Evolutionary conservation across 345 rosid species (phyloP), one percentile per base, ranked within the genome.

Genomic region (Bruguiera sexangula): DNA sequence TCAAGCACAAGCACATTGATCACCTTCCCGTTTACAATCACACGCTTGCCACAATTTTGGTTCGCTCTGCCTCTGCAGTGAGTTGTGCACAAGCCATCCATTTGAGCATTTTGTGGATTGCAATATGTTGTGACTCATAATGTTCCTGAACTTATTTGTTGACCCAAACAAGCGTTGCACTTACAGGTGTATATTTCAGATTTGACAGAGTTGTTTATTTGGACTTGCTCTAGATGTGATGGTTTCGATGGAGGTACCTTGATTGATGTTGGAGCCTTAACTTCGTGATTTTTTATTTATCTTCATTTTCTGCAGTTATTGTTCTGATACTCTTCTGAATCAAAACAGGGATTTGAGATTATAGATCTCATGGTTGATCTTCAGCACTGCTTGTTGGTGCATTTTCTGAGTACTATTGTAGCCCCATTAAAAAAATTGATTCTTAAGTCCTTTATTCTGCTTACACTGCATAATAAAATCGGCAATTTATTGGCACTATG

Each of bases 11-110:
- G 61, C 58, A 60, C 24, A 6, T 24, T 1, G 75, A 83, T 69
- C 51, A 32, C 69, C 46, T 29, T 30, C 80, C 78, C 50, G 72
- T 68, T 78, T 94, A 88, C 83, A 94, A 94, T 81, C 96, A 86
- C 78, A 88, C 96, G 10, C 95, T 89, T 63, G 89, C 95, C 62
- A 76, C 73, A 1, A 92, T 86, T 67, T 69, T 95, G 75, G 99
- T 92, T 71, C 96, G 88, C 78, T 95, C 92, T 79, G 90, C 96
- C 55, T 91, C 96, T 58, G 97, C 96, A 18, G 96, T 94, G 83
- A 81, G 96, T 81, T 54, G 6, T 60, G 11, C 7, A 10, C 32
- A 27, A n/a, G 29, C 39, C 51, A 0, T 36, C 18, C 6, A 24
- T 6, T 54, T 20, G 58, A 54, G 8, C 10, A 36, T 8, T 18